Evolutionary conservation across 768 basidiomycete species (phyloP).

Genomic region (Lactarius psammicola): DNA sequence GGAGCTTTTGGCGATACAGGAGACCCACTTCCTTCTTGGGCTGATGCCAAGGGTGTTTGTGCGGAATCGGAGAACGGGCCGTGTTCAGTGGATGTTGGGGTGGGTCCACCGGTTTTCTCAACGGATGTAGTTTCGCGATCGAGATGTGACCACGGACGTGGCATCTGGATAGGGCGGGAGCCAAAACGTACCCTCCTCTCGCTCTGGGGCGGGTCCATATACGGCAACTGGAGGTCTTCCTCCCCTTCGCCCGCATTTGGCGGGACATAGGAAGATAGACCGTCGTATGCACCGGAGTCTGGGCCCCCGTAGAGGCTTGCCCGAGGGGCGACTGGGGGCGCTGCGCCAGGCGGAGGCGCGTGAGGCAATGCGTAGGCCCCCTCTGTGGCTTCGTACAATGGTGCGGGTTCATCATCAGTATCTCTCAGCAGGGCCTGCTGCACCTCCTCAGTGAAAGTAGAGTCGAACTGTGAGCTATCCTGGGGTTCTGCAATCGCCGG

Average conservation of each 20-base stretch:
- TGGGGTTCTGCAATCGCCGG: slow-evolving; percentile 17
- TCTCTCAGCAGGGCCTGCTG: slow-evolving; percentile 5
- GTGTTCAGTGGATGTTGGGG: not conserved
- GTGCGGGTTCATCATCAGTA: slow-evolving; percentile 40
- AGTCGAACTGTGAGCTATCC: slow-evolving; percentile 8
- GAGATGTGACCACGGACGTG: slow-evolving; percentile 1
- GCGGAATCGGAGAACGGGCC: not conserved
- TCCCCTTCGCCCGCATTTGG: slow-evolving; percentile 27
- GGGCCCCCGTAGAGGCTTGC: slow-evolving; percentile 13
- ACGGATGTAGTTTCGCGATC: not conserved
- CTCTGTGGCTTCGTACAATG: slow-evolving; percentile 40
- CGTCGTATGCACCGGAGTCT: slow-evolving; percentile 8
- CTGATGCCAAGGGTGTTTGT: not conserved
- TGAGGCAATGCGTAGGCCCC: slow-evolving; percentile 38
- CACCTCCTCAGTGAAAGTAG: slow-evolving; percentile 23
- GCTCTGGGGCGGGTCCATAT: slow-evolving; percentile 28
- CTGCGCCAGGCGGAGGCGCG: slow-evolving; percentile 46
- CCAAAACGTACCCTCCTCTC: slow-evolving; percentile 22
- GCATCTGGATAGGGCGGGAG: slow-evolving; percentile 24
- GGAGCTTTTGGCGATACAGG: not conserved
- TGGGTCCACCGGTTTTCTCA: slow-evolving; percentile 3
- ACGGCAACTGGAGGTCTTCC: slow-evolving; percentile 34
- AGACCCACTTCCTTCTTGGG: not conserved
- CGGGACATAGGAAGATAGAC: slow-evolving; percentile 16
- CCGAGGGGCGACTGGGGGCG: slow-evolving; percentile 34